phyloP scores from a whole-genome alignment of 1,284 basidiomycete species.

The Entoloma clypeatum region DNA sequence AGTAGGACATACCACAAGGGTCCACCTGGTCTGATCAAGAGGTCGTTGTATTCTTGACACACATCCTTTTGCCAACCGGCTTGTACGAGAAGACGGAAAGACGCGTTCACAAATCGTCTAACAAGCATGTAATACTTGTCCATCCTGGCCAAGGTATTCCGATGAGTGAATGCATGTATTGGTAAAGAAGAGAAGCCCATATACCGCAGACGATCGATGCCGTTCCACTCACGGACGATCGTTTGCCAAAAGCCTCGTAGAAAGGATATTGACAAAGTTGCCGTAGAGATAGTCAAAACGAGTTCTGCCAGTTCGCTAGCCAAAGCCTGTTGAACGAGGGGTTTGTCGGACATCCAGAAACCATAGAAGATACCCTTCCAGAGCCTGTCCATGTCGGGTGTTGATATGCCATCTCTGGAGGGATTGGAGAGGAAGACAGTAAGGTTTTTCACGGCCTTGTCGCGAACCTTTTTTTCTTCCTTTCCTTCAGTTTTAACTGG shows the following conservation, averaged over 20 bases:
- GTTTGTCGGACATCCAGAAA: slow-evolving; percentile 99
- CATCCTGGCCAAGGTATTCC: slow-evolving; percentile 51
- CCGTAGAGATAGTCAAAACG: slow-evolving; percentile 62
- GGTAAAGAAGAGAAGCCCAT: slow-evolving; percentile 13
- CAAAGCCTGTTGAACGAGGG: slow-evolving; percentile 90
- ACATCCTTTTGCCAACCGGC: slow-evolving; percentile 61
- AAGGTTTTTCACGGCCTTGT: slow-evolving; percentile 82
- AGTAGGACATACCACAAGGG: slow-evolving; percentile 66
- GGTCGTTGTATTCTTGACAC: slow-evolving; percentile 62
- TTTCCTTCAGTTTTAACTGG: slow-evolving; percentile 19
- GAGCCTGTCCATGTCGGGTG: slow-evolving; percentile 83
- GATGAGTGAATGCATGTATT: slow-evolving; percentile 5
- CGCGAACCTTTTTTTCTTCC: slow-evolving; percentile 82
- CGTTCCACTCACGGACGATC: slow-evolving; percentile 87
- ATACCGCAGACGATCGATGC: slow-evolving; percentile 86
- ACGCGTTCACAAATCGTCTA: slow-evolving; percentile 81
- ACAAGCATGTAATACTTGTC: slow-evolving; percentile 98
- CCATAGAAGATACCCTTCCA: slow-evolving; percentile 99
- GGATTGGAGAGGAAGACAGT: slow-evolving; percentile 71
- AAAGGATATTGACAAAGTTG: slow-evolving; percentile 67
- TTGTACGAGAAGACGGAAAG: slow-evolving; percentile 76
- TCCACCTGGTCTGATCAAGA: slow-evolving; percentile 61
- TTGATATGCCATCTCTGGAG: slow-evolving; percentile 53
- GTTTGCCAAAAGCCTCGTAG: slow-evolving; percentile 89
- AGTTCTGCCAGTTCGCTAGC: slow-evolving; percentile 85